Evolutionary conservation across 23 red algal species (phyloP).

Genomic region (Gracilaria domingensis): DNA sequence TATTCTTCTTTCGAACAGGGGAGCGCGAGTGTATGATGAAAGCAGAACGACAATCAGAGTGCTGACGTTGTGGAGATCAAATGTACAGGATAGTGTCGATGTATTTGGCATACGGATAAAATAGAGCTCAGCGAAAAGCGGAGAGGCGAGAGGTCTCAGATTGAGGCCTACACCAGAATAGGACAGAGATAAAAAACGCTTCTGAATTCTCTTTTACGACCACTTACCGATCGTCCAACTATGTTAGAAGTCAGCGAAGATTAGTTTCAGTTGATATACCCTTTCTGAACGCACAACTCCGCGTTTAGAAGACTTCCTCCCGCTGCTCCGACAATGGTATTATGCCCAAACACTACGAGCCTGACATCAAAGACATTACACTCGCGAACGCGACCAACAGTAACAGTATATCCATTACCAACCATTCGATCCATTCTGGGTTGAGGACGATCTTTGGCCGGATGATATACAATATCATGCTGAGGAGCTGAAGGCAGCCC

Average conservation of each 20-base stretch:
- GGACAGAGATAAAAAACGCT: background rate
- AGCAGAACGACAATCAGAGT: too few species aligned
- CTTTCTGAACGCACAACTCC: slow-evolving; percentile 85
- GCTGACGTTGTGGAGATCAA: too few species aligned
- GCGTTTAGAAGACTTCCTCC: slow-evolving; percentile 94
- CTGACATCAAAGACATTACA: slow-evolving; percentile 92
- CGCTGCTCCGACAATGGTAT: slow-evolving; percentile 95
- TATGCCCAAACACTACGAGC: slow-evolving; percentile 93
- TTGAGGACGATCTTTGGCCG: slow-evolving; percentile 88
- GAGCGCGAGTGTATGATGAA: too few species aligned
- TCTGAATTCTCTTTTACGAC: background rate
- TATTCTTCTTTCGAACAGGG: too few species aligned
- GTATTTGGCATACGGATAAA: too few species aligned
- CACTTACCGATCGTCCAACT: background rate
- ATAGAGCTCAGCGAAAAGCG: too few species aligned
- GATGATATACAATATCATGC: slow-evolving; percentile 86
- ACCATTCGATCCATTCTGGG: slow-evolving; percentile 91
- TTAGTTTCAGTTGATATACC: slow-evolving; percentile 68
- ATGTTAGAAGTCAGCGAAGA: background rate
- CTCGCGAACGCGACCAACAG: slow-evolving; percentile 86
- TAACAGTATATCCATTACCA: slow-evolving; percentile 92
- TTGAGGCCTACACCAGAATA: too few species aligned
- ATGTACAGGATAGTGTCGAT: too few species aligned
- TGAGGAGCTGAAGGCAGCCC: slow-evolving; percentile 87
- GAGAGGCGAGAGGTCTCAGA: too few species aligned